These are phyloP conservation scores for Phytophthora fragariaefolia DNA, from an alignment of 352 stramenopile genomes.

Conservation along the genomic window DNA sequence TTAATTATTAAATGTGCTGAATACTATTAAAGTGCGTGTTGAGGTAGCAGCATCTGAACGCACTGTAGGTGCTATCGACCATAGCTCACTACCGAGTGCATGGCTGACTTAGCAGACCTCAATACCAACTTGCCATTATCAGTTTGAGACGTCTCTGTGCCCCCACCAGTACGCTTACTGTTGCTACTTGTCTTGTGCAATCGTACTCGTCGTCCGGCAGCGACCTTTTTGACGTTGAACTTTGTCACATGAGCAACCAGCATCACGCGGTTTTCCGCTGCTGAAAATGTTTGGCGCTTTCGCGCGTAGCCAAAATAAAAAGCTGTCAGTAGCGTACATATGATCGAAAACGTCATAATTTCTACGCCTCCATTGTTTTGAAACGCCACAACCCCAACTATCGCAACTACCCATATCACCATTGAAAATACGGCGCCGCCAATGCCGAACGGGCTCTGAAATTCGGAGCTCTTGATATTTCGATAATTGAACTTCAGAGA, in stretches of 20 bases:
- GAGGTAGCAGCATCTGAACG: too few species aligned
- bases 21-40: too few species aligned
- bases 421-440: constrained; percentile 37
- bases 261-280: constrained; percentile 48
- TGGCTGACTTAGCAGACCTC: constrained; percentile 28
- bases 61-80: too few species aligned
- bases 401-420: constrained; percentile 32
- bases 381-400: constrained; percentile 36
- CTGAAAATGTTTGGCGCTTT: constrained; percentile 46
- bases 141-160: constrained; percentile 18
- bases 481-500: constrained; percentile 43
- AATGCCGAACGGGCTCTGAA: constrained; percentile 47
- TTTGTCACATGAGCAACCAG: constrained; percentile 56
- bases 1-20: too few species aligned
- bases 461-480: constrained; percentile 50
- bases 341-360: constrained; percentile 24
- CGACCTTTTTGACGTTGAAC: constrained; percentile 37
- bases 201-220: constrained; percentile 8
- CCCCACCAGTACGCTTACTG: constrained; percentile 20
- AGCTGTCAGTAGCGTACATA: constrained; percentile 19
- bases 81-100: neutral
- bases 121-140: constrained; percentile 4
- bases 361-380: constrained; percentile 36
- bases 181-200: constrained; percentile 5
- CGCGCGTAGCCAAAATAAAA: constrained; percentile 51